These are phyloP conservation scores for Sugiyamaella paludigena DNA, from an alignment of 1,139 yeast species.

Conservation along the genomic window DNA sequence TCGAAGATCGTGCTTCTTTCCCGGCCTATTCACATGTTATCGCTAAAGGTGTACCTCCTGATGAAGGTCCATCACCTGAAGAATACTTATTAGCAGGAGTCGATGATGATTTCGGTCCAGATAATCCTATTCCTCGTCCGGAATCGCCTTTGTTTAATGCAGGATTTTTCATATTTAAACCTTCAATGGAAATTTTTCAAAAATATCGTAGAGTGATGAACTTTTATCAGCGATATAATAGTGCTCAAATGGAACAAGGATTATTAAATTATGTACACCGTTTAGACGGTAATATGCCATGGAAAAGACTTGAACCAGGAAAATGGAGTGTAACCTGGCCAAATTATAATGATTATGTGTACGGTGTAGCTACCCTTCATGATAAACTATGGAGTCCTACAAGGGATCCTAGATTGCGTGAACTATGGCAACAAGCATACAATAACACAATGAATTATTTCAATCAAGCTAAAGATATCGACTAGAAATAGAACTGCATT, in stretches of 20 bases:
- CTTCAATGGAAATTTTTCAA: slow-evolving; percentile 8
- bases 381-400: slow-evolving; percentile 16
- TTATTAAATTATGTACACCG: slow-evolving; percentile 19
- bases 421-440: slow-evolving; percentile 11
- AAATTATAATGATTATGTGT: slow-evolving; percentile 11
- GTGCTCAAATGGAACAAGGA: slow-evolving; percentile 18
- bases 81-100: slow-evolving; percentile 17
- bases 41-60: not conserved
- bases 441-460: not conserved
- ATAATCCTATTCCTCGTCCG: slow-evolving; percentile 16
- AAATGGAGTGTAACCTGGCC: slow-evolving; percentile 22
- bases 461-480: too few relatives aligned
- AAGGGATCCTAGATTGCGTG: slow-evolving; percentile 3
- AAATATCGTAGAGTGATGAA: slow-evolving; percentile 13
- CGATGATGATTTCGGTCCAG: slow-evolving; percentile 16
- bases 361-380: slow-evolving; percentile 19
- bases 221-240: slow-evolving; percentile 9
- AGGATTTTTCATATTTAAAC: slow-evolving; percentile 19
- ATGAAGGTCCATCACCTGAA: slow-evolving; percentile 15
- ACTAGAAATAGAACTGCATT: too few relatives aligned
- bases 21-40: not conserved
- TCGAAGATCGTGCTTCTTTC: slow-evolving; percentile 16
- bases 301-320: slow-evolving; percentile 17
- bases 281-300: slow-evolving; percentile 16
- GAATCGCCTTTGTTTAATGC: slow-evolving; percentile 15